A percentile compares a stretch with the other conserved stretches of the same genome.
phyloP scores from a whole-genome alignment of 202 grass and related monocot species.

The Eragrostis tef region DNA sequence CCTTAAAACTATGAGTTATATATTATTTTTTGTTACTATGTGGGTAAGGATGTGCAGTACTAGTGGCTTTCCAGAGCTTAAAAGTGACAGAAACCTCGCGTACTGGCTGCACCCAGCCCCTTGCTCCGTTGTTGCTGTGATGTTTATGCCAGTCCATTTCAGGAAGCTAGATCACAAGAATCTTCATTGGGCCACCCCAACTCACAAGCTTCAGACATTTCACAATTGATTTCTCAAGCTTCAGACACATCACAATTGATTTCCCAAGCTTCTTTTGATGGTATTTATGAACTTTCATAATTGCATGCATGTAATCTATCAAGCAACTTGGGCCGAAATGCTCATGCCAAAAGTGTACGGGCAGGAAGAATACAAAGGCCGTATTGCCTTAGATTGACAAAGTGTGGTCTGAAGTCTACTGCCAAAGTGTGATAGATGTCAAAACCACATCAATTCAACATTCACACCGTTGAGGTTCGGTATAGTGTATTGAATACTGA shows the following conservation, averaged over 20 bases:
- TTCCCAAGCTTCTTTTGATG: slow-evolving; percentile 67
- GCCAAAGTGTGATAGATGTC: slow-evolving; percentile 16
- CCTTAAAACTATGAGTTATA: neutral
- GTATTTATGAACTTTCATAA: slow-evolving; percentile 59
- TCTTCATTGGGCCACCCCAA: slow-evolving; percentile 47
- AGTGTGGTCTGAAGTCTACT: slow-evolving; percentile 21
- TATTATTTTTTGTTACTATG: slow-evolving; percentile 3
- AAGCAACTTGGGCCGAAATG: slow-evolving; percentile 15
- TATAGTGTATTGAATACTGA: slow-evolving; percentile 12
- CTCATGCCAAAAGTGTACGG: slow-evolving; percentile 4
- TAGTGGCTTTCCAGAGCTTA: slow-evolving; percentile 42
- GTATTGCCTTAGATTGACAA: slow-evolving; percentile 5
- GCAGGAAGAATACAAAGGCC: slow-evolving; percentile 3
- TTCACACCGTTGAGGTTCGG: neutral
- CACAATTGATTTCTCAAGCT: slow-evolving; percentile 62
- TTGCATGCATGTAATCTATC: slow-evolving; percentile 33
- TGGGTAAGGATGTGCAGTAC: slow-evolving; percentile 40
- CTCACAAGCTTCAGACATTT: slow-evolving; percentile 65
- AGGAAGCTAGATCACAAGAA: slow-evolving; percentile 70
- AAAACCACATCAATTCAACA: slow-evolving; percentile 26
- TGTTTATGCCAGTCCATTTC: slow-evolving; percentile 49
- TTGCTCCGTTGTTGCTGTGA: slow-evolving; percentile 36
- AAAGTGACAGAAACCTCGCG: slow-evolving; percentile 23
- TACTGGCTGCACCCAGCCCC: slow-evolving; percentile 35
- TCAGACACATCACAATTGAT: slow-evolving; percentile 67